phyloP scores from a whole-genome alignment of 192 early-diverging fungal species.

The Backusella circina region DNA sequence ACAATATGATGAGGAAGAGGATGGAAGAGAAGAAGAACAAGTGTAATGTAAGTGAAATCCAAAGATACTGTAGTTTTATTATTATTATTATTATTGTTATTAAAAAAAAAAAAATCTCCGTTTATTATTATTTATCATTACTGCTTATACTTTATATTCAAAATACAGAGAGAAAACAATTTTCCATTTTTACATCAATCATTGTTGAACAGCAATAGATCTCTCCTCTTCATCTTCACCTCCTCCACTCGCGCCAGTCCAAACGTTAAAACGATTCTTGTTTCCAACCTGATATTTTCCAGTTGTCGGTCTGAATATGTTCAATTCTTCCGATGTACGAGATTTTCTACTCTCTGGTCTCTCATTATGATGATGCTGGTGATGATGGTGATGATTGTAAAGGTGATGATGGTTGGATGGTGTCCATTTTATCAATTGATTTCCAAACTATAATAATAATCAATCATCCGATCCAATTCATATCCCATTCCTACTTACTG shows the following conservation, averaged over 20 bases:
- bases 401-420: neutral
- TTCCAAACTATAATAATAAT: neutral
- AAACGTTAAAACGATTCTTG: neutral
- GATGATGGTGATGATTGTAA: neutral
- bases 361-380: neutral
- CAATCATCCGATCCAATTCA: no score
- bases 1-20: neutral
- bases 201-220: neutral
- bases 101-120: neutral
- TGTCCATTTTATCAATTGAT: constrained; percentile 9
- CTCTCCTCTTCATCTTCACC: neutral
- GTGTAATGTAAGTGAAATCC: neutral
- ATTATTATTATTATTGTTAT: no score
- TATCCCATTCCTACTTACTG: neutral
- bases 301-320: neutral
- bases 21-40: neutral
- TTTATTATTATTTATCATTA: neutral
- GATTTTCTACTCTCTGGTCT: neutral
- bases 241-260: neutral
- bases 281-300: neutral
- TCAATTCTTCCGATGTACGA: neutral
- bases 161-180: neutral
- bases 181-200: no score
- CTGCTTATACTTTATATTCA: neutral
- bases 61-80: no score